These are phyloP conservation scores for Fraxinus sp. DNA, from an alignment of 305 asterid species.

Conservation along the genomic window DNA sequence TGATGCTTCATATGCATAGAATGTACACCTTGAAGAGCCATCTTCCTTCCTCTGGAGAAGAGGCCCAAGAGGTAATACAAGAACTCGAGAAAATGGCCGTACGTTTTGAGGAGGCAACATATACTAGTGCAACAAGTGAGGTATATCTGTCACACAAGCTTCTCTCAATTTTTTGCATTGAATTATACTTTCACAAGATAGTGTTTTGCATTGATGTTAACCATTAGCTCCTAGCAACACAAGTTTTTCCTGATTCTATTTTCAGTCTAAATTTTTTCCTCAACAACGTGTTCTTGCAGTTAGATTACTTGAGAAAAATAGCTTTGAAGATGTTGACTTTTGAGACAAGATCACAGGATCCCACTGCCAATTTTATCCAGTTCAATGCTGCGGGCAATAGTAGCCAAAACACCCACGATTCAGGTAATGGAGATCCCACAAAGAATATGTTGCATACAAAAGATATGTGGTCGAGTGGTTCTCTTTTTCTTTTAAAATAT, in stretches of 20 bases:
- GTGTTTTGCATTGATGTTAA: background rate
- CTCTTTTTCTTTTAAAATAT: no score
- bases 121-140: constrained; percentile 24
- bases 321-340: constrained; percentile 45
- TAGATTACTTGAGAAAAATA: background rate
- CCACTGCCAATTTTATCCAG: constrained; percentile 41
- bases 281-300: background rate
- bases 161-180: background rate
- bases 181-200: background rate
- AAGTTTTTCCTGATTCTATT: background rate
- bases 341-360: constrained; percentile 52
- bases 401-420: constrained; percentile 30
- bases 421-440: constrained; percentile 34
- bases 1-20: constrained; percentile 15
- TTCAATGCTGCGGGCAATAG: constrained; percentile 18
- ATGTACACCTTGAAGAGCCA: constrained; percentile 28
- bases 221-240: background rate
- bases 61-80: background rate
- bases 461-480: no score
- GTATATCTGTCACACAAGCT: background rate
- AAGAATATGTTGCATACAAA: no score
- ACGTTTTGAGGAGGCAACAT: constrained; percentile 27
- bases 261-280: background rate
- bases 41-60: constrained; percentile 22
- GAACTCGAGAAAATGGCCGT: constrained; percentile 24